Evolutionary conservation across 2,329 filamentous ascomycete genomes (phyloP), one percentile per base, ranked within the genome.

Genomic region (Exophiala viscosa): DNA sequence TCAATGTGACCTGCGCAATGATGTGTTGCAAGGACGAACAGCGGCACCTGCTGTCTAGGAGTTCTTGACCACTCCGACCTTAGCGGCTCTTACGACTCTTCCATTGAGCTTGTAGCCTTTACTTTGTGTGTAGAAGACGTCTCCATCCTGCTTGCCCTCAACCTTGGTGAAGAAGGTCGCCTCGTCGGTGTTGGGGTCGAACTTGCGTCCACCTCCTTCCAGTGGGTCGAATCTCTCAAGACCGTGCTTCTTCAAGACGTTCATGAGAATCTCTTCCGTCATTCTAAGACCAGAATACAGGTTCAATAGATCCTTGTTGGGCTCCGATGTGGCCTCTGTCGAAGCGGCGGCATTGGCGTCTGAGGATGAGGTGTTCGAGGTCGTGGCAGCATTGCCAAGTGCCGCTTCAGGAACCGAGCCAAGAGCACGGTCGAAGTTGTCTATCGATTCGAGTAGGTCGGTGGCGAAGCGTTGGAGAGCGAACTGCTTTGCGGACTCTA

Each of bases 91-190:
- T 66, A 99, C 74, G 52, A 96, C 80, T 57, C 93, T 81, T 55
- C 92, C 91, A 69, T 99, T 97, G 60, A 97, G 82, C 73, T 84
- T 84, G 78, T 96, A 99, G 48, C 93, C 93, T 80, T 96, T 97
- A 73, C 89, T 88, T 79, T 97, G 92, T 45, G 90, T 90, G 70
- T 86, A 84, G 76, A 97, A 93, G 66, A 96, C 88, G 50, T 84
- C 87, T 64, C 89, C 90, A 66, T 97, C 84, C 71, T 96, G 87
- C 79, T 95, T 95, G 62, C 84, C 90, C 48, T 85, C 81, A 76
- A 90, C 83, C 39, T 90, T 89, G 8, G 89, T 84, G 85, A 95
- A 91, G 75, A 97, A 97, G 17, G 89, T 93, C 34, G 93, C 93
- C 79, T 99, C 93, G 71, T 97, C 93, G 73, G 88, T 81, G 73